phyloP scores from a whole-genome alignment of 2,329 filamentous ascomycete genomes.

The Chalaropsis thielavioides region DNA sequence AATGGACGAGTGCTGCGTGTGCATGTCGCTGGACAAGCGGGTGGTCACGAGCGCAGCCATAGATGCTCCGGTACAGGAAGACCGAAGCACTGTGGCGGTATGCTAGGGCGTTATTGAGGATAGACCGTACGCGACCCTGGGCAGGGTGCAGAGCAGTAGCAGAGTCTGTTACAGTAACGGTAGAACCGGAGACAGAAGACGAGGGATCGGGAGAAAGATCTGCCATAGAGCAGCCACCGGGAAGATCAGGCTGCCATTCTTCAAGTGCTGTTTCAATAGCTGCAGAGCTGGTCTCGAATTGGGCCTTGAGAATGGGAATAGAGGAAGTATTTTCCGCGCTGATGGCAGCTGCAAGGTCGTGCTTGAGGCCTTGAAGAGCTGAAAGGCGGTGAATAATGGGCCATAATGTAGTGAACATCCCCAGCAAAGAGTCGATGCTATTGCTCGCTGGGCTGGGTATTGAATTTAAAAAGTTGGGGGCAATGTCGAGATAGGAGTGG shows the following conservation, averaged over 20 bases:
- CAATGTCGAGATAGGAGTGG: conserved; percentile 34
- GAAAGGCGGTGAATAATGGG: conserved; percentile 48
- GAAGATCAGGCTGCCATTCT: conserved; percentile 40
- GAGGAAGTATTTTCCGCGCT: conserved; percentile 30
- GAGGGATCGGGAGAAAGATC: conserved; percentile 12
- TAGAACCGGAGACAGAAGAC: not conserved
- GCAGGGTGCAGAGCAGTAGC: conserved; percentile 17
- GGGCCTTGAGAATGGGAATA: conserved; percentile 34
- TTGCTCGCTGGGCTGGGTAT: conserved; percentile 33
- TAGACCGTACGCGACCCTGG: conserved; percentile 37
- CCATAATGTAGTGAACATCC: conserved; percentile 48
- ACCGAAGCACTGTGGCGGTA: conserved; percentile 45
- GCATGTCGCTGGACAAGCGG: conserved; percentile 39
- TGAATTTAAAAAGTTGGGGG: conserved; percentile 32
- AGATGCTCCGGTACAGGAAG: conserved; percentile 42
- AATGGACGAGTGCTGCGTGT: conserved; percentile 37
- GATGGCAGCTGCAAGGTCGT: conserved; percentile 34
- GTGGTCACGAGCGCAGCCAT: conserved; percentile 33
- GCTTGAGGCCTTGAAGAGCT: conserved; percentile 38
- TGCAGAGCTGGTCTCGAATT: conserved; percentile 37
- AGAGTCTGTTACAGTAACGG: not conserved
- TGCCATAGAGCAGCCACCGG: conserved; percentile 26
- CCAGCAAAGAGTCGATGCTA: conserved; percentile 41
- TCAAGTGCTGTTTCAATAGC: conserved; percentile 42
- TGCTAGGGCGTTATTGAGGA: conserved; percentile 44